phyloP scores from a whole-genome alignment of 2,329 filamentous ascomycete genomes.

The Malbranchea cinnamomea region DNA sequence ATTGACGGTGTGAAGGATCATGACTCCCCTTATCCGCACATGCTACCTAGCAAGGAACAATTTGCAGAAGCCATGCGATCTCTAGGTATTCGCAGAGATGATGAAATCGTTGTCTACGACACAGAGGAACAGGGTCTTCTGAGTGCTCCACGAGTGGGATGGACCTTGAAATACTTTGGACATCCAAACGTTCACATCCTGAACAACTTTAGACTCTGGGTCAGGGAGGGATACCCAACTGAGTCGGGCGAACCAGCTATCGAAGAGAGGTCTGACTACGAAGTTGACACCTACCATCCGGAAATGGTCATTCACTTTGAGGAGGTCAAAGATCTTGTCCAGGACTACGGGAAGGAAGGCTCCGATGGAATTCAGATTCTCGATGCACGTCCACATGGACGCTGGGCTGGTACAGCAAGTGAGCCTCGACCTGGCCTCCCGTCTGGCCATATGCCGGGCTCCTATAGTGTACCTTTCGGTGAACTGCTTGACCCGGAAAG shows the following conservation, averaged over 20 bases:
- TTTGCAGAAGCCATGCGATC: constrained; percentile 83
- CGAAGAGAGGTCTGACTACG: constrained; percentile 30
- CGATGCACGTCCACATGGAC: constrained; percentile 65
- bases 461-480: constrained; percentile 66
- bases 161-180: constrained; percentile 84
- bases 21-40: constrained; percentile 82
- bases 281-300: constrained; percentile 41
- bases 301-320: constrained; percentile 65
- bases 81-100: constrained; percentile 72
- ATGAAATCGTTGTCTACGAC: constrained; percentile 89
- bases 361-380: constrained; percentile 73
- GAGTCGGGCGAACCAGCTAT: constrained; percentile 49
- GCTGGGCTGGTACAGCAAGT: constrained; percentile 69
- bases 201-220: constrained; percentile 94
- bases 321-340: constrained; percentile 61
- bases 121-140: constrained; percentile 84
- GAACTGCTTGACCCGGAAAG: constrained; percentile 68
- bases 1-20: constrained; percentile 82
- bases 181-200: constrained; percentile 77
- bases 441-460: constrained; percentile 83
- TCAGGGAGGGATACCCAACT: constrained; percentile 64
- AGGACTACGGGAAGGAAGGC: constrained; percentile 67
- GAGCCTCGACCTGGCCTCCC: constrained; percentile 77
- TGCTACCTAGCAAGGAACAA: constrained; percentile 68
- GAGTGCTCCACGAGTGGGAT: constrained; percentile 81